Base-by-base conservation (phyloP, 2,329 filamentous ascomycete species). In the Fusarium foetens region DNA sequence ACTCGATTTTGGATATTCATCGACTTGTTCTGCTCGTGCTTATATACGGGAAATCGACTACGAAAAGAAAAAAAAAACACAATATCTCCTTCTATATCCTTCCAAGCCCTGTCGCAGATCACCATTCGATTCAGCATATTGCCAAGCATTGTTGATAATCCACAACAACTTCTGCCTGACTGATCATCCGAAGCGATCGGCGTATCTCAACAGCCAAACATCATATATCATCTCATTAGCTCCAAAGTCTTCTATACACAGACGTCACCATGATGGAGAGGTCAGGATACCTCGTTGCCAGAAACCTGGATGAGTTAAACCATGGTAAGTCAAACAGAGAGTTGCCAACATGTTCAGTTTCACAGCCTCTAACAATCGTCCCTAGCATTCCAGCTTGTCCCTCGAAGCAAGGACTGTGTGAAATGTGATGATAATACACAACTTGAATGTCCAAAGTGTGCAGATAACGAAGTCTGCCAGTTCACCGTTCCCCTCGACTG, bases 401-500 rank as follows among this genome's bases (percentile, higher is more conserved):
- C 79, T 41, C 81, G 86, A 76, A 80, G 83, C 58, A 79, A 80
- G 41, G 79, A 78, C 12, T 89, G 87, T 71, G 80, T 87, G 14
- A 73, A 82, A 46, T 89, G 87, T 76, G 82, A 84, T 33, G 81
- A 83, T 54, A 75, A 70, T 78, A 58, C 84, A 79, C 38, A 80
- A 61, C 78, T 83, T 41, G 66, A 82, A 27, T 89, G 87, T 61
- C 87, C 87, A 10, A 52, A 73, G 10, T 89, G 87, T 71, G 72
- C 74, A 14, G 63, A 78, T 2, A 81, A 80, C 29, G 78, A 85
- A 64, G 80, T 76, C 48, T 89, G 88, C 71, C 81, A 83, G 64
- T 84, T 84, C 61, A 84, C 83, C 11, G 78, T 85, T 12, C 84
- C 84, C 11, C 72, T 83, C 46, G 82, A 81, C 49, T 89, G 87